Conservation (phyloP, 2,329 filamentous ascomycete species). For the Albifimbria verrucaria region DNA sequence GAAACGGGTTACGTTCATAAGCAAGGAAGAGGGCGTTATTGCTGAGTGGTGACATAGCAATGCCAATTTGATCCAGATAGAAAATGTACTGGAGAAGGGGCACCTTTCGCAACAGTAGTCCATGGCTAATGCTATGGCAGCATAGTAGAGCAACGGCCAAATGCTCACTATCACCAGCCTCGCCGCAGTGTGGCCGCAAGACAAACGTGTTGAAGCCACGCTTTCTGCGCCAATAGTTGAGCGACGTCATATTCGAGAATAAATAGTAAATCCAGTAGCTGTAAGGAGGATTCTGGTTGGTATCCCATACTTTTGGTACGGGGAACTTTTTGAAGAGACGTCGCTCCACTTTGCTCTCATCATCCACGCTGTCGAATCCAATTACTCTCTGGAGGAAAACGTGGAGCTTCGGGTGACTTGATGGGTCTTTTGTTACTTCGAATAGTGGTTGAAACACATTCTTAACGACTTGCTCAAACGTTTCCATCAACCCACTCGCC, state of each 20-base stretch:
- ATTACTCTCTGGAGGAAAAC: slow-evolving; percentile 93
- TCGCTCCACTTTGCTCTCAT: slow-evolving; percentile 94
- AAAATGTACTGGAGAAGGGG: slow-evolving; percentile 95
- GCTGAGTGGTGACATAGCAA: slow-evolving; percentile 98
- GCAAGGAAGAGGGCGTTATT: slow-evolving; percentile 97
- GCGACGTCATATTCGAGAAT: slow-evolving; percentile 87
- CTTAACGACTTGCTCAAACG: slow-evolving; percentile 83
- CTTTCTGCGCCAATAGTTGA: slow-evolving; percentile 88
- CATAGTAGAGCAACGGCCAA: slow-evolving; percentile 86
- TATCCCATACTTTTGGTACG: slow-evolving; percentile 81
- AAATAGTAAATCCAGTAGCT: slow-evolving; percentile 99
- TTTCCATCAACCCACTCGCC: slow-evolving; percentile 78
- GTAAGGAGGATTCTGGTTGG: slow-evolving; percentile 94
- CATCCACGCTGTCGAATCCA: slow-evolving; percentile 95
- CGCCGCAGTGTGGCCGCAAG: slow-evolving; percentile 89
- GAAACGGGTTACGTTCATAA: slow-evolving; percentile 94
- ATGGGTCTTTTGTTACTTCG: slow-evolving; percentile 85
- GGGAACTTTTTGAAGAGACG: slow-evolving; percentile 96
- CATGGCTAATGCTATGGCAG: slow-evolving; percentile 96
- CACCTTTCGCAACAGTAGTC: slow-evolving; percentile 87
- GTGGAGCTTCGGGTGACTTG: slow-evolving; percentile 86
- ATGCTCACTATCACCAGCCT: slow-evolving; percentile 96
- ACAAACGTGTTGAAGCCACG: slow-evolving; percentile 96
- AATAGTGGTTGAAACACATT: slow-evolving; percentile 95
- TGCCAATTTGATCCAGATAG: slow-evolving; percentile 96